Conservation (phyloP, 2,329 filamentous ascomycete species). For the Fusarium tanahbumbuense region DNA sequence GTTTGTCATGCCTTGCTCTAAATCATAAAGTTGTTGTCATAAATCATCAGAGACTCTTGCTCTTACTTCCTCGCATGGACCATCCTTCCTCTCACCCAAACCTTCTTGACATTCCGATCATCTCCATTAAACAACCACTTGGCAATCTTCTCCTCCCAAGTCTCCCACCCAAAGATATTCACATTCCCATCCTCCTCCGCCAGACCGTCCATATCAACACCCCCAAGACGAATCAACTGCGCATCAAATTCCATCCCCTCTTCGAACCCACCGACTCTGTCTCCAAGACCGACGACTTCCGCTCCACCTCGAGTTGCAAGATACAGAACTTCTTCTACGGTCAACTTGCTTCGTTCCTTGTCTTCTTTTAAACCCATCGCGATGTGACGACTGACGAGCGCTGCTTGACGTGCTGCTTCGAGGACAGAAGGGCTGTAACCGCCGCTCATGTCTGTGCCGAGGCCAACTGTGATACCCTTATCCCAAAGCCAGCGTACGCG, state of each 20-base stretch:
- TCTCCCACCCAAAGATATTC: constrained; percentile 92
- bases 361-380: constrained; percentile 62
- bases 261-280: constrained; percentile 82
- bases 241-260: constrained; percentile 92
- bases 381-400: constrained; percentile 79
- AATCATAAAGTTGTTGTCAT: not conserved
- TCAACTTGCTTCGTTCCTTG: constrained; percentile 71
- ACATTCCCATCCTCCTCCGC: constrained; percentile 69
- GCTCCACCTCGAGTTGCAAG: constrained; percentile 92
- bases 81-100: constrained; percentile 88
- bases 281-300: constrained; percentile 77
- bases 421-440: constrained; percentile 87
- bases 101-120: constrained; percentile 86
- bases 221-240: constrained; percentile 77
- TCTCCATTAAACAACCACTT: constrained; percentile 98
- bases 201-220: constrained; percentile 57
- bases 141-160: constrained; percentile 84
- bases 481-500: constrained; percentile 80
- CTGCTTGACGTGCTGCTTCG: constrained; percentile 84
- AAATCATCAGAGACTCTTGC: not conserved
- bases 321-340: constrained; percentile 87
- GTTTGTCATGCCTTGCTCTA: not conserved
- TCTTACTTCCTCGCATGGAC: constrained; percentile 67
- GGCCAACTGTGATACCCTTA: constrained; percentile 79
- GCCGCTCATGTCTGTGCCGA: constrained; percentile 92